Evolutionary conservation across 1,284 basidiomycete species (phyloP).

Genomic region (Moesziomyces sp.): DNA sequence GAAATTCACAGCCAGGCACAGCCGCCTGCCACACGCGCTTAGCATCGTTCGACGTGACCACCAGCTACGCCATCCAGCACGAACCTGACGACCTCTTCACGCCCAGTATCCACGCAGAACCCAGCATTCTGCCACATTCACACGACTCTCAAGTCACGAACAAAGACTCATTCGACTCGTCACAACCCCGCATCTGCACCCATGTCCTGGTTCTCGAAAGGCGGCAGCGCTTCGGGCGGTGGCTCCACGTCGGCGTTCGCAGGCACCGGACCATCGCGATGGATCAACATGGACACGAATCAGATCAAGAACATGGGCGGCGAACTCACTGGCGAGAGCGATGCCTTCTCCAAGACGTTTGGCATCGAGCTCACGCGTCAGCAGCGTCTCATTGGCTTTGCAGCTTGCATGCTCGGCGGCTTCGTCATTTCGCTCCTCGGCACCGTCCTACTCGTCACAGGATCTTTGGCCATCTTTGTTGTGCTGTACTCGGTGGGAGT

Average conservation of each 20-base stretch:
- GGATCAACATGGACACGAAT: slow-evolving; percentile 62
- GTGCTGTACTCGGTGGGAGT: slow-evolving; percentile 86
- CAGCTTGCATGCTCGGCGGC: slow-evolving; percentile 69
- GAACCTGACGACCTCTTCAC: background rate
- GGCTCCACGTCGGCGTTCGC: slow-evolving; percentile 25
- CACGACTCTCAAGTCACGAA: background rate
- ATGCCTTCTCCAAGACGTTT: slow-evolving; percentile 54
- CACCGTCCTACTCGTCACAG: slow-evolving; percentile 80
- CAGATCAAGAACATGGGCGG: slow-evolving; percentile 56
- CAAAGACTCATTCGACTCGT: background rate
- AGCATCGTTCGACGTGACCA: background rate
- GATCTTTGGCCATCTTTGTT: slow-evolving; percentile 79
- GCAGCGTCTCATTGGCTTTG: slow-evolving; percentile 60
- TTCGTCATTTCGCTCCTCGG: slow-evolving; percentile 79
- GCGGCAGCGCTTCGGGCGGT: slow-evolving; percentile 12
- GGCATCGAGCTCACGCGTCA: slow-evolving; percentile 61
- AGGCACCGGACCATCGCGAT: slow-evolving; percentile 39
- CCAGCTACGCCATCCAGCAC: background rate
- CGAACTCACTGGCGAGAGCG: slow-evolving; percentile 60
- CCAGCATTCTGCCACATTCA: background rate
- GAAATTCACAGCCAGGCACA: background rate
- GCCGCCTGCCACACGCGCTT: background rate
- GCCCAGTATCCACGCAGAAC: background rate
- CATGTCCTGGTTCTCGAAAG: slow-evolving; percentile 43
- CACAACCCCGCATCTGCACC: background rate